Evolutionary conservation across 2,329 filamentous ascomycete species (phyloP).

Genomic region (Botrytis hyacinthi): DNA sequence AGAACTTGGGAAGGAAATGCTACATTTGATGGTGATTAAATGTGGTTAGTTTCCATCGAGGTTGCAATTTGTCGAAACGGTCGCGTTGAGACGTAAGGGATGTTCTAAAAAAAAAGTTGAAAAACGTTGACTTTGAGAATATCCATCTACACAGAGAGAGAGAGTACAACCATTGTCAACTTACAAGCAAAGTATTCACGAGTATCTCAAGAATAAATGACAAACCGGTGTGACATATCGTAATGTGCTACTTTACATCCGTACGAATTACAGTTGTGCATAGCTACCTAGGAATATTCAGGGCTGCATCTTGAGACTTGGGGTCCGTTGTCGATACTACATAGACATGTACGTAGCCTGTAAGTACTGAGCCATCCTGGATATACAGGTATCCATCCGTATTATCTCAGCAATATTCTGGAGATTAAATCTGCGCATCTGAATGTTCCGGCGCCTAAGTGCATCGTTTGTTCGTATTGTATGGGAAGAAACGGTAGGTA

Average conservation of each 20-base stretch:
- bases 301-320: constrained; percentile 1
- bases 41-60: background rate
- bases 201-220: background rate
- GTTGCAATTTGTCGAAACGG: background rate
- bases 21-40: background rate
- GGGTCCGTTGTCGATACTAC: background rate
- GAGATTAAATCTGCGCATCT: background rate
- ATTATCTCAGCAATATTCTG: background rate
- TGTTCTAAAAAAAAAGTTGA: background rate
- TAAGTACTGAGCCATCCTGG: background rate
- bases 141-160: too few relatives aligned
- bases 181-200: background rate
- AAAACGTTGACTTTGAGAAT: background rate
- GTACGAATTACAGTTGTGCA: background rate
- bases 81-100: background rate
- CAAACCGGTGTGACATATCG: background rate
- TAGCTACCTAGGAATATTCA: background rate
- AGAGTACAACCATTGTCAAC: background rate
- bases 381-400: background rate
- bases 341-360: background rate
- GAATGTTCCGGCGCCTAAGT: background rate
- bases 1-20: too few relatives aligned
- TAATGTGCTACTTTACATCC: background rate
- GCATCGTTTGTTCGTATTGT: background rate
- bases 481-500: background rate